Conservation (phyloP, 225 moss, liverwort and hornwort genomes). For the Physcomitrellopsis africana region DNA sequence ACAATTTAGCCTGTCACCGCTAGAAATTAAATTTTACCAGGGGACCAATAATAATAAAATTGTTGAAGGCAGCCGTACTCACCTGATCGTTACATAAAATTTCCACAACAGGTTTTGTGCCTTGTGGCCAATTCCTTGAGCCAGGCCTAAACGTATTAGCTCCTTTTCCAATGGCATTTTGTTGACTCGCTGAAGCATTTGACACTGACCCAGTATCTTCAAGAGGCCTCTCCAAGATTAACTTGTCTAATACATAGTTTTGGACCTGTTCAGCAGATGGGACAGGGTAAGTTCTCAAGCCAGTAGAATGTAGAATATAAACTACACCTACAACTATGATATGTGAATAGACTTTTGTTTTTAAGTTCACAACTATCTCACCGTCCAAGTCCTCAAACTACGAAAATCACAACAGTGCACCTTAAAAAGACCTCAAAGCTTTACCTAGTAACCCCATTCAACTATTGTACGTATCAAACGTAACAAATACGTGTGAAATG, state of each 20-base stretch:
- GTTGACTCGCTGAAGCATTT: constrained; percentile 60
- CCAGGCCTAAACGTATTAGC: constrained; percentile 51
- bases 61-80: background rate
- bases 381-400: background rate
- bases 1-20: background rate
- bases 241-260: constrained; percentile 93
- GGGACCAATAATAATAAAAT: too few species aligned
- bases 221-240: constrained; percentile 74
- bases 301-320: background rate
- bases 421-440: background rate
- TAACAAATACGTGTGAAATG: background rate
- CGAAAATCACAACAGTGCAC: background rate
- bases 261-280: constrained; percentile 59
- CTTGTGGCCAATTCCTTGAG: constrained; percentile 72
- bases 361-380: too few species aligned
- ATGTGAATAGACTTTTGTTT: too few species aligned
- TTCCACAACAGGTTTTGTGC: constrained; percentile 75
- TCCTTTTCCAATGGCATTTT: constrained; percentile 59
- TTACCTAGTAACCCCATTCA: background rate
- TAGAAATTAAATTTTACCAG: background rate
- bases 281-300: constrained; percentile 13
- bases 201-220: constrained; percentile 69
- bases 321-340: background rate
- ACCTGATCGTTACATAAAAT: constrained; percentile 94
- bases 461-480: background rate